phyloP scores from a whole-genome alignment of 306 rosid species.

The apple (Malus domestica) region DNA sequence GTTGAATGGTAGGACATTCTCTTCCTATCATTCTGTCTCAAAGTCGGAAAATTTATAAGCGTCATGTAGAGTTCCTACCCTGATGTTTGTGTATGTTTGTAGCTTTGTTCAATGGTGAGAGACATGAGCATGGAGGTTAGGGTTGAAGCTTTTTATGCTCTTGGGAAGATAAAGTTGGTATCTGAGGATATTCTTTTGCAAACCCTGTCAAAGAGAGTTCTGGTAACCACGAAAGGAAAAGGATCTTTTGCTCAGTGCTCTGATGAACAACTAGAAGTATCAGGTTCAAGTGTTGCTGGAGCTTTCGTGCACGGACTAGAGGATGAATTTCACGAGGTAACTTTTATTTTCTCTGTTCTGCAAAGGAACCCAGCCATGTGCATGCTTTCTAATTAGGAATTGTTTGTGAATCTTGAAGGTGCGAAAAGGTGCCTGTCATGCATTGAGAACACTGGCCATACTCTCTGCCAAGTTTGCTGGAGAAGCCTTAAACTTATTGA shows the following conservation, averaged over 20 bases:
- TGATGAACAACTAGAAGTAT: conserved; percentile 37
- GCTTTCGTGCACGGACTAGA: conserved; percentile 86
- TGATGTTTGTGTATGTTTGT: conserved; percentile 29
- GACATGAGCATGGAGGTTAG: conserved; percentile 86
- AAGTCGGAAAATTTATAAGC: conserved; percentile 1
- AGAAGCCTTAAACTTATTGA: conserved; percentile 55
- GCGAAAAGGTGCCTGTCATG: conserved; percentile 63
- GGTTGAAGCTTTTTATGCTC: conserved; percentile 58
- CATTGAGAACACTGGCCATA: conserved; percentile 42
- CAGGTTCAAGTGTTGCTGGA: conserved; percentile 62
- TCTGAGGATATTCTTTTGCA: conserved; percentile 77
- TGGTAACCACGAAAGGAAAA: conserved; percentile 33
- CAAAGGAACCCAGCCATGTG: not conserved
- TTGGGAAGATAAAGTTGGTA: conserved; percentile 48
- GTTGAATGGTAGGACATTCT: conserved; percentile 25
- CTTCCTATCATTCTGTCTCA: conserved; percentile 7
- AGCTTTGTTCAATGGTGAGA: conserved; percentile 82
- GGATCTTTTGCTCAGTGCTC: conserved; percentile 29
- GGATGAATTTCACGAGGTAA: conserved; percentile 90
- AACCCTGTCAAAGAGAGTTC: conserved; percentile 70
- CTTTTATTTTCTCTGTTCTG: not conserved
- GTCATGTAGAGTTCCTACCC: conserved; percentile 2
- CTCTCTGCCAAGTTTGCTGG: conserved; percentile 56
- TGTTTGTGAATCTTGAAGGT: conserved; percentile 51
- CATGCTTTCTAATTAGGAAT: not conserved